phyloP scores from a whole-genome alignment of 2,329 filamentous ascomycete genomes.

The Fusarium compactum region DNA sequence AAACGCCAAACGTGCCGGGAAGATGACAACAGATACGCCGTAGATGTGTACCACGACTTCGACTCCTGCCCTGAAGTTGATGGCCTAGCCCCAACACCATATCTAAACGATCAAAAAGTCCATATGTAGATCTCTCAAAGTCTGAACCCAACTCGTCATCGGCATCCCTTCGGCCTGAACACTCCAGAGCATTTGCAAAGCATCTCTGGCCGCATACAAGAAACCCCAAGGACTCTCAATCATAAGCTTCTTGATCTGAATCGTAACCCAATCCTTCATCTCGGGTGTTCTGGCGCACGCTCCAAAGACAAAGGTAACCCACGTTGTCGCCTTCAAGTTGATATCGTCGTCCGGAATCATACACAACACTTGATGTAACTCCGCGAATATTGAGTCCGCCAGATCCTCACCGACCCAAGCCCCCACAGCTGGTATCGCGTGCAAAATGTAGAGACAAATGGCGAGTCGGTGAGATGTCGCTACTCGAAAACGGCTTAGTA shows the following conservation, averaged over 20 bases:
- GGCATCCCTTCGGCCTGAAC: conserved; percentile 50
- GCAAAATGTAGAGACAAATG: conserved; percentile 60
- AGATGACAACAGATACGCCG: neutral
- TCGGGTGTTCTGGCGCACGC: conserved; percentile 60
- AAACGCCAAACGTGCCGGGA: neutral
- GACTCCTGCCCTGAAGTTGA: too few relatives aligned
- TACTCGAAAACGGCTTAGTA: conserved; percentile 55
- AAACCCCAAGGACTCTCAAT: conserved; percentile 62
- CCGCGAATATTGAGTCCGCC: conserved; percentile 54
- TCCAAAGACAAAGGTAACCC: conserved; percentile 68
- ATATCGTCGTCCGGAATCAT: conserved; percentile 62
- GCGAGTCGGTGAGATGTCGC: conserved; percentile 59
- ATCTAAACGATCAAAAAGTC: conserved; percentile 57
- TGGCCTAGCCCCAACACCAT: conserved; percentile 33
- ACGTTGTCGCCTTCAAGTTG: conserved; percentile 68
- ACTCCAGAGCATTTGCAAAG: conserved; percentile 59
- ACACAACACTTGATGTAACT: conserved; percentile 61
- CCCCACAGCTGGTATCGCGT: conserved; percentile 52
- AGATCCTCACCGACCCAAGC: conserved; percentile 45
- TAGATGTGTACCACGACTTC: neutral
- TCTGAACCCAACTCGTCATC: conserved; percentile 57
- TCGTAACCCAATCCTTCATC: conserved; percentile 62
- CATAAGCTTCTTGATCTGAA: conserved; percentile 57
- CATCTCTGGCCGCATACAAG: conserved; percentile 60
- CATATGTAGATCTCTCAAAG: conserved; percentile 56